Base-by-base conservation (phyloP, 2,329 filamentous ascomycete genomes). In the Aspergillus sp. region DNA sequence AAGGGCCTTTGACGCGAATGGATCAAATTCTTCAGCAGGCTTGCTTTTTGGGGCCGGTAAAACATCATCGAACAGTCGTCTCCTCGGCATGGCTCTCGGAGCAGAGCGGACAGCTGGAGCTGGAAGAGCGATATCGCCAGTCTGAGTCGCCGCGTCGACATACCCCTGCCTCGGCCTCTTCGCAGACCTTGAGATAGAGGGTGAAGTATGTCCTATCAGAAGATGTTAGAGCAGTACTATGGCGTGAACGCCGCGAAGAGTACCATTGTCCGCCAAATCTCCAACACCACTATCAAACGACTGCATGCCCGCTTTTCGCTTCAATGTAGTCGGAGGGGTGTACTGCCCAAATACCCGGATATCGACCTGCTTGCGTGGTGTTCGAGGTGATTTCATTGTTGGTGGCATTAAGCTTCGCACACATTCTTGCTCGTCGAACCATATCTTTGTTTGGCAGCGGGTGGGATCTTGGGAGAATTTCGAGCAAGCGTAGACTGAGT, bases 201-300 rank as follows among this genome's bases (percentile, higher is more conserved):
- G 37, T n/a, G 50, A 43, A 4, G 7, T 39, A 12, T 45, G 45
- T 8, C 49, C 55, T 52, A 49, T 15, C 23, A 19, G 1, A 47
- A 33, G 11, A 8, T 19, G 35, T 43, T 27, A 52, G 50, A 11
- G 14, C 17, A 6, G 19, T 19, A 11, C 6, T 3, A 33, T 5
- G 44, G 5, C 3, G 8, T 15, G 15, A 23, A 21, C 14, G 23
- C 14, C 11, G 33, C 4, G 33, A 27, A 21, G 27, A 43, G 19
- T 52, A 52, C 45, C 45, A 14, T 35, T 37, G 7, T 35, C 17
- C 2, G 12, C 25, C 17, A 47, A 12, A 11, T 43, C 49, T 1
- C 55, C 49, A 3, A 52, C 25, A 14, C 19, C 48, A n/a, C 48
- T 57, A 37, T 57, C 48, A 27, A 57, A 57, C n/a, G 55, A 52